Conservation (phyloP, 352 stramenopile species). For the Sclerospora graminicola region DNA sequence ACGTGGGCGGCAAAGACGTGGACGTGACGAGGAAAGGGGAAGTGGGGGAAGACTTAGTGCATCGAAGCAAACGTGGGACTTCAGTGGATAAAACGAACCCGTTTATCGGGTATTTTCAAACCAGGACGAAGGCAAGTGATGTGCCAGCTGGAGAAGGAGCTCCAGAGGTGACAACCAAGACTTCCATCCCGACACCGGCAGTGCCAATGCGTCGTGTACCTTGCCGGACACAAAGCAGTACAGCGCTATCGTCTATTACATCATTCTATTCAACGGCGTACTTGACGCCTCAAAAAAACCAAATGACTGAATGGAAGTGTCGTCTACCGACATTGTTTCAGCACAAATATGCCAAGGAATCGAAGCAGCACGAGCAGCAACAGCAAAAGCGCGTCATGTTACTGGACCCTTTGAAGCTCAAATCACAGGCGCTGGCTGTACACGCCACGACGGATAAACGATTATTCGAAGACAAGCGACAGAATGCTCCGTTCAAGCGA, state of each 20-base stretch:
- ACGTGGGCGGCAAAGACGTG: neutral
- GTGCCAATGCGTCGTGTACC: constrained; percentile 16
- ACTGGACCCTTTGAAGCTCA: constrained; percentile 16
- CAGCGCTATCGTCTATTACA: constrained; percentile 21
- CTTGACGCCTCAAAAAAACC: constrained; percentile 36
- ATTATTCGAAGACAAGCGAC: constrained; percentile 3
- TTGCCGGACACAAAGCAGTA: constrained; percentile 26
- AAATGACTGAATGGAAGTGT: constrained; percentile 35
- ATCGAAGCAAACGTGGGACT: no score
- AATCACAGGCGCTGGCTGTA: constrained; percentile 7
- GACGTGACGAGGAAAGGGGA: constrained; percentile 13
- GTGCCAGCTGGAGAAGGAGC: neutral
- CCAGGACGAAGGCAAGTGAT: constrained; percentile 20
- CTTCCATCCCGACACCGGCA: constrained; percentile 2
- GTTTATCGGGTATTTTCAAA: constrained; percentile 83
- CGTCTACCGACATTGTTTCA: constrained; percentile 35
- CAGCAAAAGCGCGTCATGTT: constrained; percentile 16
- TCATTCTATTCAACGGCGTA: constrained; percentile 30
- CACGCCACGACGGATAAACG: constrained; percentile 8
- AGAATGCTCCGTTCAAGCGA: constrained; percentile 13
- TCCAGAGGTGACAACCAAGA: neutral
- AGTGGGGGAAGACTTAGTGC: constrained; percentile 26
- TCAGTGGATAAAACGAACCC: constrained; percentile 80
- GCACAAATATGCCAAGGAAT: constrained; percentile 11
- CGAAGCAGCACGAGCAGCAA: constrained; percentile 11